Base-by-base conservation (phyloP, 169 alveolate species). In the Theileria annulata region DNA sequence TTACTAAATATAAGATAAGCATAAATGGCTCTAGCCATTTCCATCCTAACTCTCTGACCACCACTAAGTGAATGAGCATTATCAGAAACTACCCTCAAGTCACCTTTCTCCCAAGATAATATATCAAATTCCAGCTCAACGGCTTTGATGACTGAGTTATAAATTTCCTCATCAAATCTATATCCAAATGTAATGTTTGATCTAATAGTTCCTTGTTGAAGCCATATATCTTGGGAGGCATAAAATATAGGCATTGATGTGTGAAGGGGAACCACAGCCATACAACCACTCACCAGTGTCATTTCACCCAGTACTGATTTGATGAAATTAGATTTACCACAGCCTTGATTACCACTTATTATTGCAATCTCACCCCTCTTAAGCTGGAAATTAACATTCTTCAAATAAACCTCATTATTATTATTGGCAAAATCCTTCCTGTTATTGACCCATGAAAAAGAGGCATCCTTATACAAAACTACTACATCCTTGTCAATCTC, bases 1-100 rank as follows among this genome's bases (percentile, higher is more conserved):
- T 75, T 71, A 77, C 84, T 71, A 79, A 74, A 76, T 8, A 86
- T 25, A 68, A 80, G 5, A 23, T 80, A 80, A 0, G 88, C 87
- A 82, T 96, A 96, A 3, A 96, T 70, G 3, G 98, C 97, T 59
- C 99, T 70, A 8, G 99, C 99, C 66, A 96, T 87, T 70, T 95
- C 84, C 13, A 96, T 79, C 73, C 99, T 88, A 0, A 97, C 97
- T 19, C 95, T 88, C 75, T 96, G 96, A 0, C 99, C 99, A 67
- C 98, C 98, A 79, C 96, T 90, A 37, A 96, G 74, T 25, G 87
- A 77, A 37, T 71, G 70, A 12, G 80, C 90, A 60, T 76, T 71
- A 49, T 83, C 86, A 5, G 85, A 75, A 13, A 83, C 42, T 47
- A 35, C 77, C n/a, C 90, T 77, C 12, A 58, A 5, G 60, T 83